These are phyloP conservation scores for Zygosaccharomyces lentus DNA, from an alignment of 805 yeast genomes.

Conservation along the genomic window DNA sequence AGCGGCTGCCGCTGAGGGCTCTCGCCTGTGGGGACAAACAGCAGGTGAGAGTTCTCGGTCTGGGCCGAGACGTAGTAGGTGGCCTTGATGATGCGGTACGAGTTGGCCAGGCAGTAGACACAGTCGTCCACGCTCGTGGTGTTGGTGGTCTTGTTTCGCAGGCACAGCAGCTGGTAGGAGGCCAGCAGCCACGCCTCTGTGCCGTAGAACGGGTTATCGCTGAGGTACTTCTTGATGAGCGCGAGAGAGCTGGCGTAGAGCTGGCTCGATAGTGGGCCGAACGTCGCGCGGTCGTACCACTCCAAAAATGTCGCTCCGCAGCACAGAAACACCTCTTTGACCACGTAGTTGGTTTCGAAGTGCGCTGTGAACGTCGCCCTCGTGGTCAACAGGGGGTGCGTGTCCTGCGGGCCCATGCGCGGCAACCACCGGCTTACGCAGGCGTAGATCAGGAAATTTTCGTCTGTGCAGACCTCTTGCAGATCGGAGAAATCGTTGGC, in stretches of 20 bases:
- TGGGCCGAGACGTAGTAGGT: constrained; percentile 16
- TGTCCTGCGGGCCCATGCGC: constrained; percentile 40
- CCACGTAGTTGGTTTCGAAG: constrained; percentile 29
- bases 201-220: constrained; percentile 24
- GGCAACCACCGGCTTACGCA: constrained; percentile 41
- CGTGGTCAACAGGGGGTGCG: constrained; percentile 40
- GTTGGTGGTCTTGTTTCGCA: constrained; percentile 36
- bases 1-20: constrained; percentile 4
- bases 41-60: not conserved
- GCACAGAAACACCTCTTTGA: constrained; percentile 37
- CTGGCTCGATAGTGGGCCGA: constrained; percentile 23
- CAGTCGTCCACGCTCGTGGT: constrained; percentile 28
- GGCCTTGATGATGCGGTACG: constrained; percentile 36
- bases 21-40: not conserved
- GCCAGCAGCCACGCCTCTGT: constrained; percentile 41
- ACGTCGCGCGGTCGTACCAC: constrained; percentile 29
- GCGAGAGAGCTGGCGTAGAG: constrained; percentile 26
- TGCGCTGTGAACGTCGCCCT: constrained; percentile 40
- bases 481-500: constrained; percentile 4
- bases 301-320: constrained; percentile 42
- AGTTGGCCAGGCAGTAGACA: constrained; percentile 35
- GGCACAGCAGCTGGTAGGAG: constrained; percentile 39
- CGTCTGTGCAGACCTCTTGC: constrained; percentile 8
- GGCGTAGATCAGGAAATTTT: constrained; percentile 30
- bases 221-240: constrained; percentile 24